Evolutionary conservation across 1,284 basidiomycete species (phyloP).

Genomic region (Rhodotorula sp.): DNA sequence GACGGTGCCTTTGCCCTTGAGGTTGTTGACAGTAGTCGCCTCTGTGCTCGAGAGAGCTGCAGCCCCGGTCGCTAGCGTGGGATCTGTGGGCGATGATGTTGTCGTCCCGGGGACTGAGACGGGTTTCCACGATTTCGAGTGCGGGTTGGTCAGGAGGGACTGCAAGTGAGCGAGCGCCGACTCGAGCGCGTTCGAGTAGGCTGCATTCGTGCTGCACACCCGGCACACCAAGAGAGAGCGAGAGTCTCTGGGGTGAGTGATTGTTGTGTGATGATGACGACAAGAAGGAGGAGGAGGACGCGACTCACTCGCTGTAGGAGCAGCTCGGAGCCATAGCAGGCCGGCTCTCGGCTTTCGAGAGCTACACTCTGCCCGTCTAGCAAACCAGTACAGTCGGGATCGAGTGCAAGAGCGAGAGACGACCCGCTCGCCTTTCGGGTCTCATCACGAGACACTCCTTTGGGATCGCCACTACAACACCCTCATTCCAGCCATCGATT

Average conservation of each 20-base stretch:
- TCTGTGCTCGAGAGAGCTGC: not conserved
- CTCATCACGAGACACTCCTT: too few species aligned
- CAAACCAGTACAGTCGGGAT: too few species aligned
- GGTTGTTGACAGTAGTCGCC: not conserved
- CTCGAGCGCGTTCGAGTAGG: conserved; percentile 32
- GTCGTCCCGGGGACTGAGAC: conserved; percentile 43
- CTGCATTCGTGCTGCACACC: conserved; percentile 25
- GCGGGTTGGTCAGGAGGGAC: conserved; percentile 47
- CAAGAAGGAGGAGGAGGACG: not conserved
- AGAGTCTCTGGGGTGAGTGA: not conserved
- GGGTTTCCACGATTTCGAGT: conserved; percentile 51
- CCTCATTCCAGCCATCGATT: too few species aligned
- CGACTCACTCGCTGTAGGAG: conserved; percentile 12
- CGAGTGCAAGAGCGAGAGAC: too few species aligned
- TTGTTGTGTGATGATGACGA: not conserved
- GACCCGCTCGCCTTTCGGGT: too few species aligned
- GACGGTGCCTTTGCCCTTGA: not conserved
- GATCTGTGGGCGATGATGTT: conserved; percentile 40
- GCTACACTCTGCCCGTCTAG: too few species aligned
- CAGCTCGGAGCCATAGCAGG: not conserved
- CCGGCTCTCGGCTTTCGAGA: not conserved
- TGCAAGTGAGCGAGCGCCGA: conserved; percentile 30
- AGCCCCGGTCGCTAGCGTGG: conserved; percentile 7
- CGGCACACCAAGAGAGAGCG: not conserved
- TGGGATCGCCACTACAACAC: too few species aligned